Evolutionary conservation across 306 rosid genomes (phyloP), one percentile per base, ranked within the genome.

Genomic region (Trifolium fragiferum): DNA sequence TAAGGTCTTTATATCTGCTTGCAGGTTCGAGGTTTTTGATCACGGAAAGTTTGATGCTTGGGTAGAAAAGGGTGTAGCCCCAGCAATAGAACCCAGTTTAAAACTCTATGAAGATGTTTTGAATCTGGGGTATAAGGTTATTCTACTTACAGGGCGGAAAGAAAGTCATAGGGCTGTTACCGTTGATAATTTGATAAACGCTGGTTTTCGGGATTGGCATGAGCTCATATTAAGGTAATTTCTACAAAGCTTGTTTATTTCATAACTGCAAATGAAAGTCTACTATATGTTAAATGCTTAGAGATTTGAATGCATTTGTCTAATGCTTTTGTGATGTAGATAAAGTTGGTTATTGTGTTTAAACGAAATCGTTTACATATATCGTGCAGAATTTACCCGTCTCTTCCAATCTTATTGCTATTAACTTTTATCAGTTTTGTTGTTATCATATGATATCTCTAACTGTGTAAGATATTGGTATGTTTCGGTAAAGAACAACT

Each of bases 141-240:
- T 94, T 83, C 86, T 94, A 77, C 81, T 94, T 77, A 94, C 97
- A n/a, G 98, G 98, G 23, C 83, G 97, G 66, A 76, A 78, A 6
- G 99, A 94, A 76, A 73, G 72, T 25, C 96, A 86, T 23, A 81
- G 96, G 80, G 58, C 55, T 76, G 69, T 65, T 70, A 94, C 97
- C 5, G 70, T 82, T 27, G 88, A 89, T 73, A 94, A 94, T 86
- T 82, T 94, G 82, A 86, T 68, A 76, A 78, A 81, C 62, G 92
- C 87, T 11, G 99, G 99, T 10, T 84, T 88, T 73, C 77, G 61
- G 57, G 89, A 82, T 50, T 94, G 99, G 97, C 83, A 94, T 72
- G 80, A 86, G 74, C 96, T 94, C 76, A 74, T 91, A 66, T 75
- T 93, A 77, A 89, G 98, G 99, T 94, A 64, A 81, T 75, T 81